Percentiles rank a stretch among this genome's conserved stretches.
Evolutionary conservation across 805 yeast genomes (phyloP).

Genomic region (Vanderwaltozyma tropicalis): DNA sequence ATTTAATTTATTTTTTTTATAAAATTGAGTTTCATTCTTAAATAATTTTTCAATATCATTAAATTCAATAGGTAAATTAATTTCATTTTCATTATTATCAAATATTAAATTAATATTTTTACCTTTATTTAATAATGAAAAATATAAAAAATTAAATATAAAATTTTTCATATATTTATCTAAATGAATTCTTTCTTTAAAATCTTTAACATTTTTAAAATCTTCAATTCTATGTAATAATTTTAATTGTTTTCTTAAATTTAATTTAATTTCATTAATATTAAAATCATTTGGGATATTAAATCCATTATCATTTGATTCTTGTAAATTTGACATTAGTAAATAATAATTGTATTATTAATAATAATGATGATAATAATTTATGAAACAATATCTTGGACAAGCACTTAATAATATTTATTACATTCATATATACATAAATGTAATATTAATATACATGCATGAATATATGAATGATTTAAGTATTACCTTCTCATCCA

Average conservation of each 20-base stretch:
- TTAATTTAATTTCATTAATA: background rate
- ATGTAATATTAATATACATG: too few relatives aligned
- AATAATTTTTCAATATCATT: background rate
- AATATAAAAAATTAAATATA: constrained; percentile 25
- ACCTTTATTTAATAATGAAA: constrained; percentile 32
- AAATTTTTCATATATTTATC: background rate
- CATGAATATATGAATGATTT: too few relatives aligned
- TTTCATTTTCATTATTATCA: constrained; percentile 3
- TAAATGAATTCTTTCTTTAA: constrained; percentile 2
- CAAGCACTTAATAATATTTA: too few relatives aligned
- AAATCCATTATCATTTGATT: too few relatives aligned
- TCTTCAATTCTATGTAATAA: constrained; percentile 2
- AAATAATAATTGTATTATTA: too few relatives aligned
- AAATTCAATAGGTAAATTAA: background rate
- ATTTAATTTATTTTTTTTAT: constrained; percentile 8
- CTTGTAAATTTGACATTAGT: too few relatives aligned
- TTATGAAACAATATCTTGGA: too few relatives aligned
- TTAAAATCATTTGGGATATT: background rate
- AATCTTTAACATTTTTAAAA: constrained; percentile 1
- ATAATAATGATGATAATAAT: too few relatives aligned
- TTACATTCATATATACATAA: too few relatives aligned
- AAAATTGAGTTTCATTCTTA: constrained; percentile 10
- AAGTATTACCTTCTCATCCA: too few relatives aligned
- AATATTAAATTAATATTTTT: constrained; percentile 27
- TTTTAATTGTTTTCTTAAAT: constrained; percentile 2